Evolutionary conservation across 768 basidiomycete species (phyloP), one percentile per base, ranked within the genome.

Genomic region (Rhizopogon vesiculosus): DNA sequence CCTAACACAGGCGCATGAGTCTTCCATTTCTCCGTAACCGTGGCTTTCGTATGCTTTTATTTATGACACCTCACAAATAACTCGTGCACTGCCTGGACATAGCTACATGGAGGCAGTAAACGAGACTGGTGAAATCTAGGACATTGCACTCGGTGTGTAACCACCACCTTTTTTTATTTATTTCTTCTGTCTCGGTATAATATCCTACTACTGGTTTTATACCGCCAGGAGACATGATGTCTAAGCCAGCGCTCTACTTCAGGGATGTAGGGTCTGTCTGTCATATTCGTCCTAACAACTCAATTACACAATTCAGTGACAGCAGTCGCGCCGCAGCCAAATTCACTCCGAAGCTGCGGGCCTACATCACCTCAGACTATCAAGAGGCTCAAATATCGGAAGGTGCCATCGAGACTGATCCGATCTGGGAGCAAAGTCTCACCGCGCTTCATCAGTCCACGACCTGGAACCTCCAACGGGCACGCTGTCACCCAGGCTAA

Each of bases 281-380:
- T 48, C 10, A 3, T 29, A 16, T 46, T 15, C 9, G 4, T 28
- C 13, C 6, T 50, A 15, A 16, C 7, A 52, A 48, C 8, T 52
- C 10, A 52, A n/a, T 3, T 40, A n/a, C n/a, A 16, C 25, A 28
- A 42, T 6, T 43, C 4, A 45, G 22, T 22, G 3, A 52, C 10
- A 13, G 44, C 25, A 44, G 41, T 19, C 3, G n/a, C 15, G 51
- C 28, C 25, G n/a, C 25, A 3, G 51, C 51, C 1, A 7, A 28
- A 45, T 50, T 50, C 51, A 52, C 45, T 8, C 51, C 51, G 5
- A 6, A 28, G 9, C 51, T 50, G 10, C 51, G 45, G 2, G 51
- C 10, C 25, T 52, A 52, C 16, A 50, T 52, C 16, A 52, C 44
- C 1, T 49, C 51, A 5, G 51, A 52, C 45, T 52, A 52, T 52